Percentiles rank a stretch among this genome's conserved stretches.
phyloP scores from a whole-genome alignment of 78 protist genomes.

The Bigelowiella natans region DNA sequence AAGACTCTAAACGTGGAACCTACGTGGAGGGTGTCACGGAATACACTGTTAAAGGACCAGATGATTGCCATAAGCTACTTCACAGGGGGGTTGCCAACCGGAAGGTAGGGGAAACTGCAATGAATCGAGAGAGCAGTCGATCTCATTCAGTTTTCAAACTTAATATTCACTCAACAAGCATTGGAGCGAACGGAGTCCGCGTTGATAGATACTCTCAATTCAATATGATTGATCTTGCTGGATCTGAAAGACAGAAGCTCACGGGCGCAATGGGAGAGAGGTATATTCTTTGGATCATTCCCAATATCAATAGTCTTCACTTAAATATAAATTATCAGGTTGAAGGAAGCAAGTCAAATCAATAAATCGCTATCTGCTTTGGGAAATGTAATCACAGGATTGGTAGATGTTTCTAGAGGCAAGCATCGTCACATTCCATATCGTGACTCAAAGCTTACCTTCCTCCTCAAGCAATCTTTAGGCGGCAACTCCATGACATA shows the following conservation, averaged over 20 bases:
- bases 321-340: no score
- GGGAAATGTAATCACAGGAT: slow-evolving; percentile 30
- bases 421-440: slow-evolving; percentile 12
- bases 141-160: slow-evolving; percentile 52
- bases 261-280: slow-evolving; percentile 39
- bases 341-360: slow-evolving; percentile 33
- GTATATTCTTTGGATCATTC: no score
- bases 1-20: not conserved
- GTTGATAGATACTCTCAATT: slow-evolving; percentile 6
- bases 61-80: not conserved
- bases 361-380: slow-evolving; percentile 40
- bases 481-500: slow-evolving; percentile 38
- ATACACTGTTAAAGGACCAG: not conserved
- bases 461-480: slow-evolving; percentile 23
- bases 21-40: not conserved
- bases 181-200: not conserved
- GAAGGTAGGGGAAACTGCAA: slow-evolving; percentile 27
- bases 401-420: not conserved
- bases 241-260: slow-evolving; percentile 55
- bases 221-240: slow-evolving; percentile 60
- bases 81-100: slow-evolving; percentile 26
- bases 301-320: no score
- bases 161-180: not conserved
- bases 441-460: slow-evolving; percentile 34
- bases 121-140: slow-evolving; percentile 55